phyloP scores from a whole-genome alignment of 1,139 yeast species.

The Taiozyma onychis region DNA sequence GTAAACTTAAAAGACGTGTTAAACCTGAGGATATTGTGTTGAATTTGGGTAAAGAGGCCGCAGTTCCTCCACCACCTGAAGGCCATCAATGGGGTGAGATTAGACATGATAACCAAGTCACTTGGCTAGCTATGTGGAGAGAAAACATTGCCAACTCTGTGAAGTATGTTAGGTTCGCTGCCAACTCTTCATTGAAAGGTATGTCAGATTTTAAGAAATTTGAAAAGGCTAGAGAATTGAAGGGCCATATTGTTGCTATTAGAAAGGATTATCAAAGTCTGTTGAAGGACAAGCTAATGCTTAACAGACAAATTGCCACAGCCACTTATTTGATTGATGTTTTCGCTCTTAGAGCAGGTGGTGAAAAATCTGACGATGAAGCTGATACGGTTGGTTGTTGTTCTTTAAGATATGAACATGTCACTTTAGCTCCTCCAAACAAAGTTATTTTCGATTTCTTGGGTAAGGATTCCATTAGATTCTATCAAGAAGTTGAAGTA shows the following conservation, averaged over 20 bases:
- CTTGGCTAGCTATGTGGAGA: conserved; percentile 97
- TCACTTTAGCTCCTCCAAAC: conserved; percentile 79
- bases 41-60: conserved; percentile 68
- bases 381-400: conserved; percentile 99
- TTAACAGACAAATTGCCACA: conserved; percentile 87
- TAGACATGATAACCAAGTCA: conserved; percentile 81
- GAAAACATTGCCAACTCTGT: conserved; percentile 81
- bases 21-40: conserved; percentile 84
- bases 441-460: conserved; percentile 88
- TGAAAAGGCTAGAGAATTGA: conserved; percentile 86
- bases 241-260: conserved; percentile 63
- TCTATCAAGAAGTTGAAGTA: conserved; percentile 88
- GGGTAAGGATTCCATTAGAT: conserved; percentile 94
- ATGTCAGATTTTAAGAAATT: conserved; percentile 87
- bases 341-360: conserved; percentile 97
- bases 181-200: conserved; percentile 86
- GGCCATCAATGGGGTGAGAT: conserved; percentile 93
- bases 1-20: conserved; percentile 78
- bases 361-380: conserved; percentile 95
- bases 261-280: conserved; percentile 69
- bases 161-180: conserved; percentile 89
- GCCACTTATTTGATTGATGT: conserved; percentile 91
- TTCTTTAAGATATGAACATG: conserved; percentile 84
- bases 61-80: conserved; percentile 75
- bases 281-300: conserved; percentile 72